Evolutionary conservation across 2,329 filamentous ascomycete species (phyloP).

Genomic region (Calycina herbarum): DNA sequence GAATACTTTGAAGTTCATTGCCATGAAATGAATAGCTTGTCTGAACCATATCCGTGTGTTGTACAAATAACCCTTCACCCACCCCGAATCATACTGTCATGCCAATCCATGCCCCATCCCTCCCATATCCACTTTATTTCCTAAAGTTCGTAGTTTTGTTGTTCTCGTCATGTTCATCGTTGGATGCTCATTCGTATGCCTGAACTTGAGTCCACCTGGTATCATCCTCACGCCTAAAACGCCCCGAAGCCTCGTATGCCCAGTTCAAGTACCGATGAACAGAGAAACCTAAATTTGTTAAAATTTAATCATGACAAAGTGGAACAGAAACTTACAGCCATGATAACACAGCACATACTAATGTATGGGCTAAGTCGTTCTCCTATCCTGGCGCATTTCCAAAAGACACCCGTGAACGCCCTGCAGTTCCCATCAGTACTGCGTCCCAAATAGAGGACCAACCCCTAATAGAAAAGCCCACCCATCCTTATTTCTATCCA

Average conservation of each 20-base stretch:
- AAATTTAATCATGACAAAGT: neutral
- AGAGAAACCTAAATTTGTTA: conserved; percentile 34
- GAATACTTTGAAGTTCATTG: neutral
- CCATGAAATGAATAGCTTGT: neutral
- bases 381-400: conserved; percentile 92
- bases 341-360: conserved; percentile 86
- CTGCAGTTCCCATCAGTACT: conserved; percentile 24
- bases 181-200: neutral
- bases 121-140: neutral
- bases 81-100: neutral
- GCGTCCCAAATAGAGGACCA: neutral
- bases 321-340: conserved; percentile 69
- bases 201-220: conserved; percentile 14
- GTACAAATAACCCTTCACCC: neutral
- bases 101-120: neutral
- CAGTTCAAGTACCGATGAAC: conserved; percentile 35
- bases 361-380: conserved; percentile 95
- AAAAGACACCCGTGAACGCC: conserved; percentile 68
- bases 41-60: neutral
- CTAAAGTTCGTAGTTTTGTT: neutral
- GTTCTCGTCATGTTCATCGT: neutral
- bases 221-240: conserved; percentile 25
- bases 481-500: conserved; percentile 93
- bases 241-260: conserved; percentile 21
- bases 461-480: conserved; percentile 44